These are phyloP conservation scores for Paramecium sonneborni DNA, from an alignment of 73 alveolate genomes.

Conservation along the genomic window DNA sequence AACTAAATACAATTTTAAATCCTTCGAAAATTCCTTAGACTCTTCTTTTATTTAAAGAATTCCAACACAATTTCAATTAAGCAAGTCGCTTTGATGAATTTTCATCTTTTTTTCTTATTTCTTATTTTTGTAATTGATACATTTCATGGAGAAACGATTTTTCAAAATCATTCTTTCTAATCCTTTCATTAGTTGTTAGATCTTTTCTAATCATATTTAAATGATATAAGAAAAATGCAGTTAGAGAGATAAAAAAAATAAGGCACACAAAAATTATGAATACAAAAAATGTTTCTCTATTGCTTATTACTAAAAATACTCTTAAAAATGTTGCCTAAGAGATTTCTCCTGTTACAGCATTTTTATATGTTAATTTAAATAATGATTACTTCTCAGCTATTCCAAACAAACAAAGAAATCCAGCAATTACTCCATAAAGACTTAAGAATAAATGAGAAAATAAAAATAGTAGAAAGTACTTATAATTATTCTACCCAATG, in stretches of 20 bases:
- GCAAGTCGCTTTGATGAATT: neutral
- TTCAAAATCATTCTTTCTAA: slow-evolving; percentile 59
- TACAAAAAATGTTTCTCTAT: slow-evolving; percentile 43
- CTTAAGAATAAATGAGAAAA: slow-evolving; percentile 48
- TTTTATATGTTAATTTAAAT: slow-evolving; percentile 24
- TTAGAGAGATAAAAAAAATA: slow-evolving; percentile 30
- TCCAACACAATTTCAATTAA: neutral
- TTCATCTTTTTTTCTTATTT: slow-evolving; percentile 6
- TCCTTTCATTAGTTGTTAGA: slow-evolving; percentile 63
- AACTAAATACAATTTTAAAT: neutral
- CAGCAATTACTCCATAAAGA: slow-evolving; percentile 52
- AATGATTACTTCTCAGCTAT: neutral
- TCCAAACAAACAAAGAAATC: slow-evolving; percentile 56
- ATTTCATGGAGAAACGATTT: neutral
- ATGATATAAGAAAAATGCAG: slow-evolving; percentile 55
- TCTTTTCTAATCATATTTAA: slow-evolving; percentile 56
- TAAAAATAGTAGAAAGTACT: slow-evolving; percentile 44
- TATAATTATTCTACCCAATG: slow-evolving; percentile 60
- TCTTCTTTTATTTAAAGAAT: neutral
- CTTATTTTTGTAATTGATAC: neutral
- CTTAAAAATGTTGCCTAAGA: neutral
- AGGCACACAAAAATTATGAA: slow-evolving; percentile 53
- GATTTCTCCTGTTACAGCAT: slow-evolving; percentile 52
- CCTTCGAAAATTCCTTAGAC: neutral
- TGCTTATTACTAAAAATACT: neutral